Base-by-base conservation (phyloP, 768 basidiomycete genomes). In the Aureoboletus auriporus region DNA sequence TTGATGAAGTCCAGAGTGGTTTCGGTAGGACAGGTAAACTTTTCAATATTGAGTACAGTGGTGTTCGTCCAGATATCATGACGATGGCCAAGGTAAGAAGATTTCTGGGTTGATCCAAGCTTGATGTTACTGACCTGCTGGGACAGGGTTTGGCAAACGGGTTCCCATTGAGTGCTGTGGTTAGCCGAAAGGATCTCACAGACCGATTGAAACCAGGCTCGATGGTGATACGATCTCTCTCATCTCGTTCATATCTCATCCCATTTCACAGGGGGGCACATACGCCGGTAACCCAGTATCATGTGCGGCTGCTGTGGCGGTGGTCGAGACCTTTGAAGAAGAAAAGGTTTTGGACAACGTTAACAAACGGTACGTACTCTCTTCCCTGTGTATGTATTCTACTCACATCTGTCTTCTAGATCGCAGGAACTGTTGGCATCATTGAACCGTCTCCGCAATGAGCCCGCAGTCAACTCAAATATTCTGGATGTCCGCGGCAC, bases 241-340 rank as follows among this genome's bases (percentile, higher is more conserved):
- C 10, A 35, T 10, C 8, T 35, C 12, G 17, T 30, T 50, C 13
- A 16, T 33, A n/a, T 31, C 51, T 58, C 20, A 63, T 49, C 10
- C 13, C 10, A 39, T 46, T 23, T 49, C 33, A 39, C 52, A 86
- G 84, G 89, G 89, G 26, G 90, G 92, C 20, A 93, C 92, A 5
- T 94, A 93, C 54, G 90, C 89, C 1, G 94, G 94, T 26, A 97
- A 95, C 59, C 84, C 90, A 0, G 90, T 97, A 0, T 75, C 89
- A 0, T 97, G 94, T 60, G 94, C 95, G 0, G 95, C 95, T 5
- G 94, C 84, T 4, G 75, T 85, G 17, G 93, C 93, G 0, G 87
- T 89, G 16, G 78, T 76, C 17, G 85, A 92, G 46, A 85, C 75
- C 1, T 83, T 96, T 66, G 70, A 74, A 44, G 83, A 88, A 53